phyloP scores from a whole-genome alignment of 2,329 filamentous ascomycete genomes.

The Aspergillus sp. region DNA sequence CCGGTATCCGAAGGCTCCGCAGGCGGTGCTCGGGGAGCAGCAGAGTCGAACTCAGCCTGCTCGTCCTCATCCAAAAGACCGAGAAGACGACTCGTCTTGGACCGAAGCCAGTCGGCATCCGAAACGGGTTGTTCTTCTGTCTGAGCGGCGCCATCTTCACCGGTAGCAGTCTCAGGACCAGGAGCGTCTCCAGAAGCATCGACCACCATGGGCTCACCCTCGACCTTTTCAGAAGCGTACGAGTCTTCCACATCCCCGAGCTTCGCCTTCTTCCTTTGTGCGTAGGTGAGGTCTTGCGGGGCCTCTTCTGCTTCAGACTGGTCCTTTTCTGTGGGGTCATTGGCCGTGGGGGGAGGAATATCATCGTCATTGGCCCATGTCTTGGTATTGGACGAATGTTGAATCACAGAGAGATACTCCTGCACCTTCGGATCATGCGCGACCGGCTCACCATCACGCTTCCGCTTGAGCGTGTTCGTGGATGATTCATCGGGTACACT shows the following conservation, averaged over 20 bases:
- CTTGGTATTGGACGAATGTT: conserved; percentile 62
- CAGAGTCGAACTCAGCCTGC: conserved; percentile 40
- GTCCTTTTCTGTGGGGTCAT: conserved; percentile 19
- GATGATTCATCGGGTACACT: conserved; percentile 18
- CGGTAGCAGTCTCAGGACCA: conserved; percentile 12
- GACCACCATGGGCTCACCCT: conserved; percentile 23
- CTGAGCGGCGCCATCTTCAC: conserved; percentile 20
- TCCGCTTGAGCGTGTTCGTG: conserved; percentile 38
- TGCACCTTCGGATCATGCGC: conserved; percentile 74
- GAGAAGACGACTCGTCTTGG: conserved; percentile 79
- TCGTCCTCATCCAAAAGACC: conserved; percentile 73
- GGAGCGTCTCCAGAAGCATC: conserved; percentile 21
- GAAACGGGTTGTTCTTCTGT: conserved; percentile 45
- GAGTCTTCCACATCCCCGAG: conserved; percentile 53
- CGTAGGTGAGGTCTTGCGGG: conserved; percentile 36
- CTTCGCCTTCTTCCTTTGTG: conserved; percentile 42
- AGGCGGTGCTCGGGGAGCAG: conserved; percentile 23
- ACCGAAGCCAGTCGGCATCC: conserved; percentile 89
- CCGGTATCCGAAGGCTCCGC: conserved; percentile 9
- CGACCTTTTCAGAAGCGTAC: conserved; percentile 2
- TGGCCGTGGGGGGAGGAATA: conserved; percentile 26
- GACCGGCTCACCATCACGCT: conserved; percentile 53
- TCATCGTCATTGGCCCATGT: conserved; percentile 58
- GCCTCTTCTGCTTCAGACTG: conserved; percentile 18
- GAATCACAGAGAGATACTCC: conserved; percentile 84